These are phyloP conservation scores for Penicillium macrosclerotiorum DNA, from an alignment of 495 filamentous ascomycete genomes.

Conservation along the genomic window DNA sequence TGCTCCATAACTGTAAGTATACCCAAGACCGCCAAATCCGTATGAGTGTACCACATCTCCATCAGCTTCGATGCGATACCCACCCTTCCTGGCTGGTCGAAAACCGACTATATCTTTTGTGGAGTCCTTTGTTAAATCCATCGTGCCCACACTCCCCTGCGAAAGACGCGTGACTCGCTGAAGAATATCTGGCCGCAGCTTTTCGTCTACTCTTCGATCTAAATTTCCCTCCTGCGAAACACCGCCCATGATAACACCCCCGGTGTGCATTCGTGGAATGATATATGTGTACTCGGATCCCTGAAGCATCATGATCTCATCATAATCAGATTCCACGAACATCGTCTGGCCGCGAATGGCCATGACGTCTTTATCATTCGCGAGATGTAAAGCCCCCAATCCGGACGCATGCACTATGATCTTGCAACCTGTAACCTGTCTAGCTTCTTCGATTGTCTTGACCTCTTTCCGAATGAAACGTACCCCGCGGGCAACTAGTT, in stretches of 20 bases:
- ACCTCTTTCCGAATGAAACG: slow-evolving; percentile 10
- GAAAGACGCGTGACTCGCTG: slow-evolving; percentile 4
- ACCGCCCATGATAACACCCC: slow-evolving; percentile 16
- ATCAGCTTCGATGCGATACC: slow-evolving; percentile 13
- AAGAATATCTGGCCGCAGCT: slow-evolving; percentile 14
- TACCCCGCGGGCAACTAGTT: slow-evolving; percentile 8
- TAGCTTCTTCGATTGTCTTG: slow-evolving; percentile 7
- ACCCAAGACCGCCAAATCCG: slow-evolving; percentile 16
- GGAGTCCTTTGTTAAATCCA: slow-evolving; percentile 2
- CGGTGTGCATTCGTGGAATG: slow-evolving; percentile 16
- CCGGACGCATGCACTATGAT: slow-evolving; percentile 16
- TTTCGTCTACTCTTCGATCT: slow-evolving; percentile 8
- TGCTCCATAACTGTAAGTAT: slow-evolving; percentile 15
- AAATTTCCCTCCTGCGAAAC: slow-evolving; percentile 12
- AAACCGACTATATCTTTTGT: slow-evolving; percentile 14
- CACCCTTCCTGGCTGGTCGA: slow-evolving; percentile 13
- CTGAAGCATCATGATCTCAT: slow-evolving; percentile 13
- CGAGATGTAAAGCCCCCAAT: slow-evolving; percentile 10
- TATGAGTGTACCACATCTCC: slow-evolving; percentile 17
- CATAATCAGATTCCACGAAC: slow-evolving; percentile 13
- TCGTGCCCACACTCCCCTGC: not conserved
- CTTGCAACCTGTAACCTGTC: slow-evolving; percentile 1
- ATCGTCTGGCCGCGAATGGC: slow-evolving; percentile 20
- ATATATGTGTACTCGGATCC: slow-evolving; percentile 19
- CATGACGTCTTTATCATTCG: slow-evolving; percentile 10